Evolutionary conservation across 2,329 filamentous ascomycete genomes (phyloP), one percentile per base, ranked within the genome.

Genomic region (Talaromyces pinophilus): DNA sequence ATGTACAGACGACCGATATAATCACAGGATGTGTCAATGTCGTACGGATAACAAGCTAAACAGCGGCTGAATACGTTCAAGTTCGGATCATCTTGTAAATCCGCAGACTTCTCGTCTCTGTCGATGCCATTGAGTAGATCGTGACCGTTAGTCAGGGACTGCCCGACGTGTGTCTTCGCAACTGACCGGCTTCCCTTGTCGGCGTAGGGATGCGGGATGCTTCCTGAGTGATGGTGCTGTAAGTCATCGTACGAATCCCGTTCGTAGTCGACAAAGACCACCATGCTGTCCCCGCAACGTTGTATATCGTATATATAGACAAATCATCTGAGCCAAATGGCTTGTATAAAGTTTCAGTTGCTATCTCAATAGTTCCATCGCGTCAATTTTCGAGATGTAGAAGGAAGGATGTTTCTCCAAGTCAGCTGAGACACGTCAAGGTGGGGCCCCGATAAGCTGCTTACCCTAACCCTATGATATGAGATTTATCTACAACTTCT

Each of bases 31-130:
- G 17, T 42, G 15, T 42, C 40, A 3, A 13, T 3, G n/a, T 66
- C 78, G 69, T 81, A 83, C 82, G 82, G 82, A 74, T 83, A 83
- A 72, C 81, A 83, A 64, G 78, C 79, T 72, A 83, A 70, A 62
- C 78, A 79, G 66, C 78, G 77, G 46, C 80, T 80, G 67, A 82
- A 78, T 33, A 72, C 72, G 70, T 76, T 77, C 30, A 72, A 67
- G 63, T 77, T 79, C 25, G 65, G 68, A 64, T 62, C 57, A 65
- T 55, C 67, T 19, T n/a, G 38, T 38, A 57, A 35, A 11, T 69
- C 62, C 7, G n/a, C 15, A 11, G 28, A 19, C 13, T 68, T 64
- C 7, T 69, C 63, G 13, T 55, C 64, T 22, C 62, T 50, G 7
- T 71, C 66, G 22, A 69, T 69, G 5, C 38, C 46, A 44, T 25